Evolutionary conservation across 306 rosid species (phyloP).

Genomic region (Geum urbanum): DNA sequence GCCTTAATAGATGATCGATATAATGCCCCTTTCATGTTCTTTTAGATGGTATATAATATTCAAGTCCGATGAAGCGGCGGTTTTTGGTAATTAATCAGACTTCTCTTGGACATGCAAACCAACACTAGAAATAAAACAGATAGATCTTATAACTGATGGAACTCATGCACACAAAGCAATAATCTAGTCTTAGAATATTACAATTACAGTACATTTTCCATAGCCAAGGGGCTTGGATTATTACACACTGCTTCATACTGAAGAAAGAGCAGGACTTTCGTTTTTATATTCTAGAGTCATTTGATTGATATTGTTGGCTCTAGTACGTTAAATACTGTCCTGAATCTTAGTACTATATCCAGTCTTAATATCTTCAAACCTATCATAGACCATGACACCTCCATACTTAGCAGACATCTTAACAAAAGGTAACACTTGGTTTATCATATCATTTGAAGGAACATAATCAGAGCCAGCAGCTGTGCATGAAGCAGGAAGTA

Average conservation of each 20-base stretch:
- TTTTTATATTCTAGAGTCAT: background rate
- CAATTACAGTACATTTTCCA: no score
- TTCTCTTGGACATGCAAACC: no score
- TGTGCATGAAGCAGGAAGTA: slow-evolving; percentile 12
- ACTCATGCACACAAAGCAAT: no score
- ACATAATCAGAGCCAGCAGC: slow-evolving; percentile 22
- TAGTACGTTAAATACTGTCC: slow-evolving; percentile 3
- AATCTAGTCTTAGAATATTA: no score
- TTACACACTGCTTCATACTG: background rate
- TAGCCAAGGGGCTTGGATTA: background rate
- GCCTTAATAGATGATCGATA: no score
- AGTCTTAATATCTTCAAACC: slow-evolving; percentile 11
- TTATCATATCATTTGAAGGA: slow-evolving; percentile 5
- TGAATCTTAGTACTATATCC: slow-evolving; percentile 12
- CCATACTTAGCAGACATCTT: slow-evolving; percentile 19
- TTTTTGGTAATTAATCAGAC: no score
- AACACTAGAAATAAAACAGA: no score
- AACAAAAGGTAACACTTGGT: slow-evolving; percentile 26
- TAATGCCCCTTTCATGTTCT: no score
- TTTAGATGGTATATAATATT: no score
- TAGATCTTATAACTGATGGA: no score
- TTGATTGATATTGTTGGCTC: background rate
- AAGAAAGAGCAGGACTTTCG: background rate
- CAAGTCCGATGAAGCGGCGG: no score
- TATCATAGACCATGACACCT: slow-evolving; percentile 27